Evolutionary conservation across 1,284 basidiomycete species (phyloP).

Genomic region (Microbotryum silenes-acaulis): DNA sequence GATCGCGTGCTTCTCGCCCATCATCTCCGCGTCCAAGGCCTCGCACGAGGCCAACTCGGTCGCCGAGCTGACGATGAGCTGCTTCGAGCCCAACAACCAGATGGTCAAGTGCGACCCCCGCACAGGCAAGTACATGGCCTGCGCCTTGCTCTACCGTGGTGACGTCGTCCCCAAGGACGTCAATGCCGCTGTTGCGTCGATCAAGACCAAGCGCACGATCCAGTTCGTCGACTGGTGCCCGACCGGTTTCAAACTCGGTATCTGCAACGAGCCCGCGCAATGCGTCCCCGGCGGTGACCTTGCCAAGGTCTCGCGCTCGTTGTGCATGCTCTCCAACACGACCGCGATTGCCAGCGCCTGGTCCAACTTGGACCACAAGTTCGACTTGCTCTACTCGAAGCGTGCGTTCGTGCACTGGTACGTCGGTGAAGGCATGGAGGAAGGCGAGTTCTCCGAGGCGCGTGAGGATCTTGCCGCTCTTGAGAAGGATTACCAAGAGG

Average conservation of each 20-base stretch:
- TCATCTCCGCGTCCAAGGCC: constrained; percentile 71
- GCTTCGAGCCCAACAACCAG: constrained; percentile 96
- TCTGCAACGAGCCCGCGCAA: constrained; percentile 92
- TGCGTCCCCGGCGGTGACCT: constrained; percentile 89
- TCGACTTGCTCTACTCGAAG: constrained; percentile 69
- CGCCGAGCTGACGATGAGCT: constrained; percentile 95
- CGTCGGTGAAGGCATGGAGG: constrained; percentile 39
- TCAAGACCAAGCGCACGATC: constrained; percentile 96
- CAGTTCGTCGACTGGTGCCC: constrained; percentile 97
- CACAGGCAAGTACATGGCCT: constrained; percentile 78
- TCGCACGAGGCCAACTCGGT: constrained; percentile 97
- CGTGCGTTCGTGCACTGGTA: constrained; percentile 37
- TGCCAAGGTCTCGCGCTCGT: constrained; percentile 83
- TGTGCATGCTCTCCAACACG: constrained; percentile 96
- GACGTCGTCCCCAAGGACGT: constrained; percentile 98
- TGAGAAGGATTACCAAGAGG: constrained; percentile 35
- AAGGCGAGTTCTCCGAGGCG: constrained; percentile 37
- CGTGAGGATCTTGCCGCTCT: constrained; percentile 37
- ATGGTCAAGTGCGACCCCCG: constrained; percentile 93
- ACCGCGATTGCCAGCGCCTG: constrained; percentile 92
- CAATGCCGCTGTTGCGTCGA: constrained; percentile 82
- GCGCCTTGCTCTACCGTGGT: constrained; percentile 49
- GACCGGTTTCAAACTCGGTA: constrained; percentile 94
- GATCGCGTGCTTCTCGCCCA: constrained; percentile 88
- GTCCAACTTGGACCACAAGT: constrained; percentile 95